Evolutionary conservation across 2,329 filamentous ascomycete species (phyloP).

Genomic region (Xylaria sp.): DNA sequence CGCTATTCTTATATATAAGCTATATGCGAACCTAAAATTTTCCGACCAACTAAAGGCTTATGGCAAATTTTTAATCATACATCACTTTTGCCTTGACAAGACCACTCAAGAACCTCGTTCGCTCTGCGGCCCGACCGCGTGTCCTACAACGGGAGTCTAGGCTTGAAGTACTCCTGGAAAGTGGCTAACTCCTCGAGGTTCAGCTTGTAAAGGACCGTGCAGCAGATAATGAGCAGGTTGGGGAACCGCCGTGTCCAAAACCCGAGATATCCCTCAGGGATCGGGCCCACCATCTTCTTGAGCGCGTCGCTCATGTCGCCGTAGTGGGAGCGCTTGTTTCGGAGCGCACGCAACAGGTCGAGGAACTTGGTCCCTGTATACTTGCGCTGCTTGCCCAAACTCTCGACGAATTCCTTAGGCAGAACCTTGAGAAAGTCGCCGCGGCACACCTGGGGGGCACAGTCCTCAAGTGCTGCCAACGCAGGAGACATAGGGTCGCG

Average conservation of each 20-base stretch:
- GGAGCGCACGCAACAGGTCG: slow-evolving; percentile 85
- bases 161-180: slow-evolving; percentile 75
- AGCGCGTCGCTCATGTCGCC: slow-evolving; percentile 91
- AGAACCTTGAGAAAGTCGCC: slow-evolving; percentile 83
- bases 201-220: slow-evolving; percentile 76
- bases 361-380: slow-evolving; percentile 87
- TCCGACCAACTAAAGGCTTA: background rate
- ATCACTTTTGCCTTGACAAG: background rate
- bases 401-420: slow-evolving; percentile 86
- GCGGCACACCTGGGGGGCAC: slow-evolving; percentile 65
- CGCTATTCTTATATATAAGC: background rate
- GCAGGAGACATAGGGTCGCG: slow-evolving; percentile 81
- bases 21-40: background rate
- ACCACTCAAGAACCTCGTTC: background rate
- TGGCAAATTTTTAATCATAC: background rate
- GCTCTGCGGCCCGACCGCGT: background rate
- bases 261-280: slow-evolving; percentile 82
- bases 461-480: slow-evolving; percentile 68
- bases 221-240: slow-evolving; percentile 80
- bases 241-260: slow-evolving; percentile 89
- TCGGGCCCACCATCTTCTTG: slow-evolving; percentile 73
- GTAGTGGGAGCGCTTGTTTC: slow-evolving; percentile 98
- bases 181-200: slow-evolving; percentile 71
- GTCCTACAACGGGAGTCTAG: slow-evolving; percentile 45
- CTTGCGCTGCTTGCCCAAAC: slow-evolving; percentile 91